These are phyloP conservation scores for Trichophyton verrucosum DNA, from an alignment of 2,329 filamentous ascomycete genomes.

Conservation along the genomic window DNA sequence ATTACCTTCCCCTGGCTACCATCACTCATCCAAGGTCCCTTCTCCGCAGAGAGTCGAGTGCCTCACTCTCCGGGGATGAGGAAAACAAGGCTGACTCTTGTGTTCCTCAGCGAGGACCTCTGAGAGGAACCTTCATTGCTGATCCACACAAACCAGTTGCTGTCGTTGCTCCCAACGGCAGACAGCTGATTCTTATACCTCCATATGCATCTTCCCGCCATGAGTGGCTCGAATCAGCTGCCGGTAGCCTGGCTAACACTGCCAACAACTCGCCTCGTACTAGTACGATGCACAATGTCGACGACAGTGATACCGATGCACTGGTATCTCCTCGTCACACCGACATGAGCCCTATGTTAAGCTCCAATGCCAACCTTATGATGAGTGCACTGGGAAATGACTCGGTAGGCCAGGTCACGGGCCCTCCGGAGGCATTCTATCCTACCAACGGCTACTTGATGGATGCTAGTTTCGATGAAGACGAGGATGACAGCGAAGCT, in stretches of 20 bases:
- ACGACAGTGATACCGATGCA: constrained; percentile 36
- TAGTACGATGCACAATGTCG: constrained; percentile 27
- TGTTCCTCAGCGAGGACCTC: constrained; percentile 33
- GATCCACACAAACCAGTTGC: constrained; percentile 38
- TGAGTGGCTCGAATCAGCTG: constrained; percentile 34
- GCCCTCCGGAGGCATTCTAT: constrained; percentile 64
- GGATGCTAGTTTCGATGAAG: constrained; percentile 46
- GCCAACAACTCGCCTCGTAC: constrained; percentile 33
- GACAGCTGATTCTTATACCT: constrained; percentile 37
- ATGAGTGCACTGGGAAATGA: constrained; percentile 54
- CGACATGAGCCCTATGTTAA: constrained; percentile 43
- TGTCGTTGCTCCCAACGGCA: constrained; percentile 36
- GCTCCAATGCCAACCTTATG: constrained; percentile 63
- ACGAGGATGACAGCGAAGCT: constrained; percentile 51
- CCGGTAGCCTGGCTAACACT: constrained; percentile 31
- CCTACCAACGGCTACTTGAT: constrained; percentile 46
- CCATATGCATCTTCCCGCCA: constrained; percentile 36
- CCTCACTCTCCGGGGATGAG: constrained; percentile 34
- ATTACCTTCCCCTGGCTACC: constrained; percentile 38
- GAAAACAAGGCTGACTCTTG: constrained; percentile 20
- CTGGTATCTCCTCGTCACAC: constrained; percentile 27
- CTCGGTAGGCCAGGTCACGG: constrained; percentile 50
- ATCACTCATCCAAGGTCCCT: constrained; percentile 39
- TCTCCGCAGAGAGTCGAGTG: constrained; percentile 37
- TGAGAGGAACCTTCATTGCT: constrained; percentile 37